Base-by-base conservation (phyloP, 345 rosid genomes). In the Salix caprea region DNA sequence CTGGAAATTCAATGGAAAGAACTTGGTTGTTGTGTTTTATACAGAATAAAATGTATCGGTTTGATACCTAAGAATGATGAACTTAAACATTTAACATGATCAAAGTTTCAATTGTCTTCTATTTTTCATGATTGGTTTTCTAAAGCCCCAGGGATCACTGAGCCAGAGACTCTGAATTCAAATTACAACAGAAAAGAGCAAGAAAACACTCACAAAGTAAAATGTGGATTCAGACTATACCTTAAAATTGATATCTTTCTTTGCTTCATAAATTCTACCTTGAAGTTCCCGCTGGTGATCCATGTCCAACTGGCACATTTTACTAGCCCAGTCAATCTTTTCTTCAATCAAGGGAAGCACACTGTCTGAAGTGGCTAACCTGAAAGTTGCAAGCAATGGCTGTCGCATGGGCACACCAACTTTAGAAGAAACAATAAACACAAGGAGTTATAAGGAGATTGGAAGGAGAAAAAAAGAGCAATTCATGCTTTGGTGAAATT, bases 331-430 rank as follows among this genome's bases (percentile, higher is more conserved):
- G 1, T 42, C 64, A 65, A 80, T 80, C 76, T 80, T 71, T 48
- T 80, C 64, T 65, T 42, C 68, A 76, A 76, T 71, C 69, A 72
- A 50, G 73, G 69, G 36, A 71, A 71, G 73, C 76, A 80, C 3
- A 71, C 34, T 76, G 13, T 70, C 69, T 28, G 70, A 80, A 65
- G 76, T 71, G 24, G 60, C 73, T 64, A 75, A 48, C 83, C 83
- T 80, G 76, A 54, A 58, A 54, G 44, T 11, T 44, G 46, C 7
- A 8, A 44, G n/a, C 65, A 18, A 21, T 9, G 28, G 37, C 2
- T 30, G 39, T 50, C 19, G 42, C 11, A 72, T 6, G 42, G 42
- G 42, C 26, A n/a, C 62, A 56, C 62, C 28, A n/a, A 21, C 26
- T n/a, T n/a, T 23, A 56, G 14, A 56, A n/a, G 24, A 11, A 56